Evolutionary conservation across 495 filamentous ascomycete genomes (phyloP).

Genomic region (Rusavskia elegans): DNA sequence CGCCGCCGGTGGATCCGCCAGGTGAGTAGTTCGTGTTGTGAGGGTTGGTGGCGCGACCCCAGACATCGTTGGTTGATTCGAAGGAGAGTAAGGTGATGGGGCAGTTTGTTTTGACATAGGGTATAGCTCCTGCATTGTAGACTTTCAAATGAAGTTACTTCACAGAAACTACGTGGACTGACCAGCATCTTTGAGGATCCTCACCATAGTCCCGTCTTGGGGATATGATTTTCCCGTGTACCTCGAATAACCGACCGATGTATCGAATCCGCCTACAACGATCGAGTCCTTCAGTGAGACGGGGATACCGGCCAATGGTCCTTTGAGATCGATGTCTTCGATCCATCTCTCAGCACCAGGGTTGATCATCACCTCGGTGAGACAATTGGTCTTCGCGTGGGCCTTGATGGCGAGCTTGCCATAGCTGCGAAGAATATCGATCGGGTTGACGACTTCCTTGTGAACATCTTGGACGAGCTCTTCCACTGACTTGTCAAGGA

Average conservation of each 20-base stretch:
- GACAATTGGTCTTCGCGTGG: constrained; percentile 75
- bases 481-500: constrained; percentile 60
- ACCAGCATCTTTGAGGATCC: constrained; percentile 76
- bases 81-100: constrained; percentile 85
- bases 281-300: constrained; percentile 82
- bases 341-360: constrained; percentile 68
- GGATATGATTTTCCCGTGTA: constrained; percentile 47
- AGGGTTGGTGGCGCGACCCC: constrained; percentile 71
- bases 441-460: constrained; percentile 40
- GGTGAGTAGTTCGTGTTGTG: constrained; percentile 73
- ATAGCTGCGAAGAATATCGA: constrained; percentile 74
- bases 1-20: constrained; percentile 83
- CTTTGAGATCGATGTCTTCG: constrained; percentile 56
- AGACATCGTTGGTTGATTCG: constrained; percentile 82
- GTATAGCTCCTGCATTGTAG: constrained; percentile 39
- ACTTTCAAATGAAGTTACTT: neutral
- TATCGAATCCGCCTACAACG: constrained; percentile 73
- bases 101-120: constrained; percentile 92
- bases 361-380: constrained; percentile 72
- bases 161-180: neutral
- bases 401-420: constrained; percentile 77
- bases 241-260: constrained; percentile 64
- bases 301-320: constrained; percentile 80
- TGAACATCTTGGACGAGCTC: constrained; percentile 68
- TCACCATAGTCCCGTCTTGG: constrained; percentile 59